Conservation (phyloP, 495 filamentous ascomycete species). For the Terfezia claveryi region DNA sequence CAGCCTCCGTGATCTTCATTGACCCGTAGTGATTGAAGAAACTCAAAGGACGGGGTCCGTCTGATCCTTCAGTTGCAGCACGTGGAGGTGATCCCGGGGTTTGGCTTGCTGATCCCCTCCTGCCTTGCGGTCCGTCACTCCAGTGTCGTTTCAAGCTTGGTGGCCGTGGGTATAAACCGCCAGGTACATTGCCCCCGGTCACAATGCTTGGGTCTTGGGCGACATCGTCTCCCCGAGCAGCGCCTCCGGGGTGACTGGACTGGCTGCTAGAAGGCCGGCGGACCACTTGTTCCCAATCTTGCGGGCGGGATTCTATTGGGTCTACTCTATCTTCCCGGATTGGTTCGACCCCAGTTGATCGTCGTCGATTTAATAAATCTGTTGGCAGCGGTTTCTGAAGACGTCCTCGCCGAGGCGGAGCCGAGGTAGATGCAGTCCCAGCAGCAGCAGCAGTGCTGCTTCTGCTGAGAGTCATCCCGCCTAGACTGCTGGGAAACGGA, state of each 20-base stretch:
- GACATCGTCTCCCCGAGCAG: not conserved
- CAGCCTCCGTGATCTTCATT: conserved; percentile 20
- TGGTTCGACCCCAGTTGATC: not conserved
- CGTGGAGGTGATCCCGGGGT: conserved; percentile 1
- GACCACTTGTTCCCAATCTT: not conserved
- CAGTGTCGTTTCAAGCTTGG: conserved; percentile 16
- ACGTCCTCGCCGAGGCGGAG: not conserved
- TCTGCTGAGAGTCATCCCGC: too few relatives aligned
- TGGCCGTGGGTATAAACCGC: conserved; percentile 18
- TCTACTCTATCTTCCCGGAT: not conserved
- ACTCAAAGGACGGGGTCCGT: conserved; percentile 8
- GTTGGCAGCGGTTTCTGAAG: not conserved
- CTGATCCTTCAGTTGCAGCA: conserved; percentile 1
- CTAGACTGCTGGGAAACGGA: not conserved
- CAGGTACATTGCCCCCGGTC: not conserved
- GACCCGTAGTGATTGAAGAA: conserved; percentile 16
- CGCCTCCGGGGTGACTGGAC: not conserved
- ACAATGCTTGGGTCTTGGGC: not conserved
- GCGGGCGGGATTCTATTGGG: not conserved
- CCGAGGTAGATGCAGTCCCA: not conserved
- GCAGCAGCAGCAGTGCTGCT: too few relatives aligned
- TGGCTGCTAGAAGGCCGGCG: not conserved
- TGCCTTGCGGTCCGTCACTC: conserved; percentile 16
- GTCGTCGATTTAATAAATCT: not conserved
- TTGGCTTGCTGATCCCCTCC: conserved; percentile 1